A percentile compares a stretch with the other conserved stretches of the same genome.
These are phyloP conservation scores for Heliosperma pusillum DNA, from an alignment of 148 eudicot genomes.

Conservation along the genomic window DNA sequence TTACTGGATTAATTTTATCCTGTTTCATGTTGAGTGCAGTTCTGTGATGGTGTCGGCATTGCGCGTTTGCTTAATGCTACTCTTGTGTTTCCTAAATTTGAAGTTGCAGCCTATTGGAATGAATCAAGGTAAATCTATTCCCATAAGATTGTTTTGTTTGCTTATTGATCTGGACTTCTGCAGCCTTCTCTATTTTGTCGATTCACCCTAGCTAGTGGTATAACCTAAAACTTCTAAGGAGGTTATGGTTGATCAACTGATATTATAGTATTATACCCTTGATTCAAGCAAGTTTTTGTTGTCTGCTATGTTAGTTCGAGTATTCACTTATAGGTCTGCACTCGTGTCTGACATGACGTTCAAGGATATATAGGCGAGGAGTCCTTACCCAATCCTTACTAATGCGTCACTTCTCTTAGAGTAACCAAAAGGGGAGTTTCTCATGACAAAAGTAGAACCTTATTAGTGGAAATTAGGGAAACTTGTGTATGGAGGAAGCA, in stretches of 20 bases:
- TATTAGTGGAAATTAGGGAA: background rate
- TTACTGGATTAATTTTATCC: background rate
- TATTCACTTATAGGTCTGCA: background rate
- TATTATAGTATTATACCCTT: background rate
- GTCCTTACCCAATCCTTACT: background rate
- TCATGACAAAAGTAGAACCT: no score
- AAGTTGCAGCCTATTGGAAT: slow-evolving; percentile 98
- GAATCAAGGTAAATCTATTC: slow-evolving; percentile 70
- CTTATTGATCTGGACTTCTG: background rate
- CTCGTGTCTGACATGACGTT: background rate
- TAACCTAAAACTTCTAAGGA: background rate
- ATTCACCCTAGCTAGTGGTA: background rate
- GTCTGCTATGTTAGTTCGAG: background rate
- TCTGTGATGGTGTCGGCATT: slow-evolving; percentile 97
- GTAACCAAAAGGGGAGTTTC: background rate
- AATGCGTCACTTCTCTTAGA: background rate
- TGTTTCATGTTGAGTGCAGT: slow-evolving; percentile 42
- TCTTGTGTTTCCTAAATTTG: slow-evolving; percentile 94
- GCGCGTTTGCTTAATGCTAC: slow-evolving; percentile 92
- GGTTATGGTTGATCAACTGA: background rate
- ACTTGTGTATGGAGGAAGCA: background rate
- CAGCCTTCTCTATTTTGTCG: background rate
- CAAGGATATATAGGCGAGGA: background rate
- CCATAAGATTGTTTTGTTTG: background rate
- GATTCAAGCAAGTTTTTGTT: background rate